A percentile compares a stretch with the other conserved stretches of the same genome.
Conservation (phyloP, 2,329 filamentous ascomycete species). For the Balansia obtecta region DNA sequence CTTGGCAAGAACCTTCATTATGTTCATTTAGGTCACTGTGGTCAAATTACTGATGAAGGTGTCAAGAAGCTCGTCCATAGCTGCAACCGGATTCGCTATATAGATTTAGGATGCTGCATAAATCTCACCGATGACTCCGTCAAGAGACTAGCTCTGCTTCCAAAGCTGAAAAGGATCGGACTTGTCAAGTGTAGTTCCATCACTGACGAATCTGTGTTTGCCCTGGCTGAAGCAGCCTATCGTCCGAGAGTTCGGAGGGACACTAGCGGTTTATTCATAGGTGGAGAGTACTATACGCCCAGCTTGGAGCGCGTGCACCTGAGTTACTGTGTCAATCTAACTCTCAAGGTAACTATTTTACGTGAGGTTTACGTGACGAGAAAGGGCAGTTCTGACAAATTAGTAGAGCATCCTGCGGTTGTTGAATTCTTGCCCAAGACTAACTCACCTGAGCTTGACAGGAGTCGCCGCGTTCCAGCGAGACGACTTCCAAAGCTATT, state of each 20-base stretch:
- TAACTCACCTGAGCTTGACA: slow-evolving; percentile 90
- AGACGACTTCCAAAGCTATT: slow-evolving; percentile 74
- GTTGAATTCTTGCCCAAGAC: slow-evolving; percentile 78
- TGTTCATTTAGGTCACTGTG: slow-evolving; percentile 88
- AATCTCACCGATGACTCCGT: slow-evolving; percentile 83
- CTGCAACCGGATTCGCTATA: slow-evolving; percentile 93
- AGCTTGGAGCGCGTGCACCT: slow-evolving; percentile 89
- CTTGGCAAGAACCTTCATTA: slow-evolving; percentile 96
- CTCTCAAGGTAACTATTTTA: slow-evolving; percentile 52
- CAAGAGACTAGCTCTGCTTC: slow-evolving; percentile 68
- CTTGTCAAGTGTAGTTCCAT: slow-evolving; percentile 88
- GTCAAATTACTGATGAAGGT: slow-evolving; percentile 77
- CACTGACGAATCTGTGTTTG: slow-evolving; percentile 78
- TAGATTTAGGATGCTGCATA: slow-evolving; percentile 90
- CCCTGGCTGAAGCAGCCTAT: slow-evolving; percentile 60
- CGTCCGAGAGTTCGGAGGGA: slow-evolving; percentile 37
- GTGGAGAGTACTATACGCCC: slow-evolving; percentile 41
- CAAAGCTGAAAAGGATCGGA: slow-evolving; percentile 89
- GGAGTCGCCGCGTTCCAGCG: slow-evolving; percentile 84
- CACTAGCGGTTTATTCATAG: slow-evolving; percentile 31
- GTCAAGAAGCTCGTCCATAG: slow-evolving; percentile 71
- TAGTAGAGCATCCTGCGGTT: slow-evolving; percentile 74
- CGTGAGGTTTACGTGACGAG: not conserved
- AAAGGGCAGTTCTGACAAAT: slow-evolving; percentile 4
- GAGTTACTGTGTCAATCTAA: slow-evolving; percentile 84